A percentile compares a stretch with the other conserved stretches of the same genome.
phyloP scores from a whole-genome alignment of 129 eudicot species.

The Pulicaria dysenterica region DNA sequence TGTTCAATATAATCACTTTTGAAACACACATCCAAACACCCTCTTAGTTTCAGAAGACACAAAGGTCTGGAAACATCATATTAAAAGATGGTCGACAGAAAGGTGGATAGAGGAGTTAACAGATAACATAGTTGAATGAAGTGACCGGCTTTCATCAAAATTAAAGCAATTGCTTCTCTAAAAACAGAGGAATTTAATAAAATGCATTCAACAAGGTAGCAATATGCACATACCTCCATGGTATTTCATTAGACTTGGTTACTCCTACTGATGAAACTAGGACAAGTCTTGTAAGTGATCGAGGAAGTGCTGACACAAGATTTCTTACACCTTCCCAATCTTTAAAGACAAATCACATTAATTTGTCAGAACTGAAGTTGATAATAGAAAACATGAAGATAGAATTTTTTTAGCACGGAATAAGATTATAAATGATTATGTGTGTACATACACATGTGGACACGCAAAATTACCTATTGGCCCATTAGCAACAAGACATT shows the following conservation, averaged over 20 bases:
- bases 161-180: not conserved
- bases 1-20: not conserved
- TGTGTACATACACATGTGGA: not conserved
- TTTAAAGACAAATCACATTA: slow-evolving; percentile 23
- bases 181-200: not conserved
- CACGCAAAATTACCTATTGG: slow-evolving; percentile 9
- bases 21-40: slow-evolving; percentile 19
- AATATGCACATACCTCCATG: slow-evolving; percentile 79
- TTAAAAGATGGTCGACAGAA: not conserved
- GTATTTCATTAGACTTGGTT: slow-evolving; percentile 87
- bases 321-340: slow-evolving; percentile 98
- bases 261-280: slow-evolving; percentile 97
- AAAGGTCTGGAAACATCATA: not conserved
- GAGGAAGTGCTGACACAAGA: slow-evolving; percentile 74
- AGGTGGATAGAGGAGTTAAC: not conserved
- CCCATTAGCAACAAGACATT: slow-evolving; percentile 6
- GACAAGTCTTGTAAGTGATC: slow-evolving; percentile 71
- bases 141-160: not conserved
- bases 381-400: not conserved
- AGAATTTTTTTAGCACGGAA: slow-evolving; percentile 10
- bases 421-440: slow-evolving; percentile 1
- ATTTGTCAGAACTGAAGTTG: slow-evolving; percentile 18
- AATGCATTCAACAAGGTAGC: not conserved
- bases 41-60: slow-evolving; percentile 21
- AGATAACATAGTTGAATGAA: not conserved